These are phyloP conservation scores for Xanthoconium purpureum DNA, from an alignment of 768 basidiomycete genomes.

Conservation along the genomic window DNA sequence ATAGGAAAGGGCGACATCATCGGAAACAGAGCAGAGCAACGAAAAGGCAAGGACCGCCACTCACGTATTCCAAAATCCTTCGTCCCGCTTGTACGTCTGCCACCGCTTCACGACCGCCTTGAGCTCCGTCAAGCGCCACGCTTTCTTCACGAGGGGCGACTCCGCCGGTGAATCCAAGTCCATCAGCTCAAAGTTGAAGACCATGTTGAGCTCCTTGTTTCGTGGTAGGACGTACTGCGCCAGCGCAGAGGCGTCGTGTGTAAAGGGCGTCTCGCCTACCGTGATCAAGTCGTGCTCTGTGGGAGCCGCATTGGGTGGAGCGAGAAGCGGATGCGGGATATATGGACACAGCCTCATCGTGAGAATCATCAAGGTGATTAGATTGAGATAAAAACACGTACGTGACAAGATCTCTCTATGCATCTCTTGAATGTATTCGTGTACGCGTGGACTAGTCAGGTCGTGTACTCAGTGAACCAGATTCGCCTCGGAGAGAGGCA, in stretches of 20 bases:
- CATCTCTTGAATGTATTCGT: conserved; percentile 71
- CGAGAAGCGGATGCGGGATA: neutral
- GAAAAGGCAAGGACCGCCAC: conserved; percentile 16
- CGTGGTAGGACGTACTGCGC: conserved; percentile 54
- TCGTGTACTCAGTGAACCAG: neutral
- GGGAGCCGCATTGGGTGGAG: conserved; percentile 6
- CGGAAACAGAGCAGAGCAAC: neutral
- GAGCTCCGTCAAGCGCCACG: conserved; percentile 54
- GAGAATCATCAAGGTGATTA: conserved; percentile 15
- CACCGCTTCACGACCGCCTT: conserved; percentile 47
- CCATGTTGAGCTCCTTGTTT: conserved; percentile 62
- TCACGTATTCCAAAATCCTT: conserved; percentile 68
- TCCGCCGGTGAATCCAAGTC: conserved; percentile 50
- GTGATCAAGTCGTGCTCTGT: conserved; percentile 58
- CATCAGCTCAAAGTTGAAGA: conserved; percentile 64
- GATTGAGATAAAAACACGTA: conserved; percentile 32
- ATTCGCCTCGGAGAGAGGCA: conserved; percentile 4
- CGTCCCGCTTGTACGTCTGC: conserved; percentile 55
- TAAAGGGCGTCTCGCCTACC: conserved; percentile 63
- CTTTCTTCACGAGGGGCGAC: conserved; percentile 39
- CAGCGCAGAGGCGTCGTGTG: conserved; percentile 48
- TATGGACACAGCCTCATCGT: neutral
- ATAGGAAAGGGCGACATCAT: neutral
- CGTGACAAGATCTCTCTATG: conserved; percentile 55
- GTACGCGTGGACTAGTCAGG: conserved; percentile 53